phyloP scores from a whole-genome alignment of 1,139 yeast species.

The Kazachstania sp. region DNA sequence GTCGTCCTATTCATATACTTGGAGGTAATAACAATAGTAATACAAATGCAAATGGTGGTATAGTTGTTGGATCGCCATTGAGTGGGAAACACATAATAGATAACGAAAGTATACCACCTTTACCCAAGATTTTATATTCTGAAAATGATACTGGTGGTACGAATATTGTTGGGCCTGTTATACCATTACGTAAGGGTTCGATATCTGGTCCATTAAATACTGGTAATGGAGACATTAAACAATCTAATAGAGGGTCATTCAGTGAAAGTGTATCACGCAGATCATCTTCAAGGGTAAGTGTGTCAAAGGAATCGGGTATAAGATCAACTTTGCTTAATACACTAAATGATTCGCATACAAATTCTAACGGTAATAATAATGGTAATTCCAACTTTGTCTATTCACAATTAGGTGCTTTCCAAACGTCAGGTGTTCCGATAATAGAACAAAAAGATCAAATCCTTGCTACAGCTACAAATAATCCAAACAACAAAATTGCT shows the following conservation, averaged over 20 bases:
- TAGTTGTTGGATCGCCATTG: neutral
- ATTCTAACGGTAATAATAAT: too few relatives aligned
- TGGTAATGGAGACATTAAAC: neutral
- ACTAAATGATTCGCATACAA: neutral
- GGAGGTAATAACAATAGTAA: neutral
- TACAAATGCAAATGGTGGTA: neutral
- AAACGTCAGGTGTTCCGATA: conserved; percentile 2
- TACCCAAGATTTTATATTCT: conserved; percentile 2
- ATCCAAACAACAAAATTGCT: neutral
- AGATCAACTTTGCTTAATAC: conserved; percentile 16
- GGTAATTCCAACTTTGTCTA: neutral
- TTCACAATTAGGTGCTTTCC: conserved; percentile 2
- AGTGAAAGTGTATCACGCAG: conserved; percentile 17
- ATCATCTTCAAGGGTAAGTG: conserved; percentile 18
- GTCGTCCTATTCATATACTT: conserved; percentile 5
- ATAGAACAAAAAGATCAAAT: conserved; percentile 1
- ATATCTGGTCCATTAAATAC: neutral
- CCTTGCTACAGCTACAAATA: neutral
- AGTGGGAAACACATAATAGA: neutral
- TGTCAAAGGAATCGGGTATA: conserved; percentile 25
- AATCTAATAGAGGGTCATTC: neutral
- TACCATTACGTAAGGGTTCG: neutral
- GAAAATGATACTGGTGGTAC: conserved; percentile 8
- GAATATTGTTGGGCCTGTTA: conserved; percentile 4
- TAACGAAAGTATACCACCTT: conserved; percentile 1